A percentile compares a stretch with the other conserved stretches of the same genome.
These are phyloP conservation scores for Magnolia officinalis DNA, from an alignment of 164 flowering plant species.

Conservation along the genomic window DNA sequence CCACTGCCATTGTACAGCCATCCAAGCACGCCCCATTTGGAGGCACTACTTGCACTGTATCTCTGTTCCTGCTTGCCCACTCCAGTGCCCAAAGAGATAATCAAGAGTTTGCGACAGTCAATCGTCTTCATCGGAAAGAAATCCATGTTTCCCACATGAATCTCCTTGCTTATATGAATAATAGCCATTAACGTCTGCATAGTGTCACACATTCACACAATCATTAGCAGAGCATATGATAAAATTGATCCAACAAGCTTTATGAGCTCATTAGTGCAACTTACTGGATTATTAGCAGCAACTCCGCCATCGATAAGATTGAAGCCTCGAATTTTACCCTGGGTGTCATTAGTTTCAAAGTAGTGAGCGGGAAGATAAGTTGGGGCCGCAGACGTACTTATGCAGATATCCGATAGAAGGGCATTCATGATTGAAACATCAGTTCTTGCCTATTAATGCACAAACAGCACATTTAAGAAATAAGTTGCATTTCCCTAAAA, in stretches of 20 bases:
- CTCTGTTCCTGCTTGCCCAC: conserved; percentile 27
- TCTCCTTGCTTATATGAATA: conserved; percentile 30
- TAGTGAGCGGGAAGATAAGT: conserved; percentile 17
- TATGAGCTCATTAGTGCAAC: not conserved
- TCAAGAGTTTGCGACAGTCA: conserved; percentile 30
- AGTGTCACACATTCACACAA: not conserved
- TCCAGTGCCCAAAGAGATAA: conserved; percentile 57
- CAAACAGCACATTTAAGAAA: not conserved
- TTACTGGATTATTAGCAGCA: conserved; percentile 47
- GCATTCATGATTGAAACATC: conserved; percentile 24
- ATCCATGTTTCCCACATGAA: conserved; percentile 17
- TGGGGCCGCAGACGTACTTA: conserved; percentile 34
- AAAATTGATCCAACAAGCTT: not conserved
- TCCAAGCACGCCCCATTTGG: conserved; percentile 43
- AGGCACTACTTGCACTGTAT: conserved; percentile 32
- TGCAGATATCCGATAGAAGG: conserved; percentile 33
- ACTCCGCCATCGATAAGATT: conserved; percentile 47
- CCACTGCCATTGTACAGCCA: conserved; percentile 40
- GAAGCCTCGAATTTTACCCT: conserved; percentile 19
- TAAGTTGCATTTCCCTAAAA: not conserved
- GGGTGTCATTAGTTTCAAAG: conserved; percentile 18
- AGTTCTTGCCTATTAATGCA: conserved; percentile 17
- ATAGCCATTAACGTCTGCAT: conserved; percentile 41
- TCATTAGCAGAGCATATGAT: not conserved
- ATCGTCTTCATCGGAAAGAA: conserved; percentile 21